Base-by-base conservation (phyloP, 768 basidiomycete genomes). In the Auricularia auricula-judae region DNA sequence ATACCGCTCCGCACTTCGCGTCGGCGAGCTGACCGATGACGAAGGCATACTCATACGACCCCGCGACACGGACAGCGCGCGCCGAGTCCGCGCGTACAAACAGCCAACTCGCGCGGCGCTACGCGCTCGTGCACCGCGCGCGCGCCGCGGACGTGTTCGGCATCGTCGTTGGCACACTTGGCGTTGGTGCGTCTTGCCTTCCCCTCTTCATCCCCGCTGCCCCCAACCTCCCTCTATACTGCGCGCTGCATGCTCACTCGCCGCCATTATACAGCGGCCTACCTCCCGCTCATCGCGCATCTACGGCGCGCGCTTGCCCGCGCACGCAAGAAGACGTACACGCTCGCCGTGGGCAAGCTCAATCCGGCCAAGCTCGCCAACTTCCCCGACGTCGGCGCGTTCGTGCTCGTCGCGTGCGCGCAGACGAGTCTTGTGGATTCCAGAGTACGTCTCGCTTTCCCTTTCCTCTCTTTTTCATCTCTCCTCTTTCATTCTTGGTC, bases 361-460 rank as follows among this genome's bases (percentile, higher is more conserved):
- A 97, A 92, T 69, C 95, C 97, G 0, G 84, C 93, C 5, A 98
- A 98, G 71, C 81, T 98, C 23, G 96, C 87, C 8, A 99, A 98
- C 74, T 98, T 98, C 73, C 82, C 90, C 70, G 95, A 98, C 73
- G 87, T 99, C 61, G 96, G 98, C 71, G 96, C 94, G 70, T 98
- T 93, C 70, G 88, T 98, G 18, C 80, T 97, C 65, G 91, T 97
- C 3, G 95, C 95, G 2, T 99, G 97, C 74, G 89, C 88, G 0
- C 95, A 99, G 73, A 96, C 96, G 69, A 91, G 88, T 62, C 72
- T 98, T 33, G 79, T 88, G 42, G 89, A 91, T 29, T 29, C 29
- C 29, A 29, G 29, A 0, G 29, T 29, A 29, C 29, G 29, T 29
- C 29, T 69, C 5, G 61, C 64, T 29, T 61, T 42, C 36, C 62